phyloP scores from a whole-genome alignment of 1,284 basidiomycete species.

The Cystobasidium slooffiae region DNA sequence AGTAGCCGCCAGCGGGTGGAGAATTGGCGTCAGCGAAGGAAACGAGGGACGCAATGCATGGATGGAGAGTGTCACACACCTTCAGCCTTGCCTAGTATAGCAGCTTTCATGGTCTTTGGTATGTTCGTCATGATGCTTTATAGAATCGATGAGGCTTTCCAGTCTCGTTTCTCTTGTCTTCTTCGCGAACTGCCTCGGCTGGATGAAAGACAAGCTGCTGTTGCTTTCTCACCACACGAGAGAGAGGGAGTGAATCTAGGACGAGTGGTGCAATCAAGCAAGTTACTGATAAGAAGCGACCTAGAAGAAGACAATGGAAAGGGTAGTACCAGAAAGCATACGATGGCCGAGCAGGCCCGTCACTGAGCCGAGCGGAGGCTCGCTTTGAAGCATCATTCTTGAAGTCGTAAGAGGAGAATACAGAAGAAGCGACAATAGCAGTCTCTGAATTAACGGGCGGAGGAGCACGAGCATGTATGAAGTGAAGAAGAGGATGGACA shows the following conservation, averaged over 20 bases:
- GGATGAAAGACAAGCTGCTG: neutral
- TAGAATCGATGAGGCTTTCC: neutral
- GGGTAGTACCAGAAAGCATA: too few species aligned
- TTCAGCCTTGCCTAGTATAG: constrained; percentile 44
- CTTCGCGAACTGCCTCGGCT: neutral
- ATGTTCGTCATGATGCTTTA: constrained; percentile 7
- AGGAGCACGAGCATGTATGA: too few species aligned
- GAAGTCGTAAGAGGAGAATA: too few species aligned
- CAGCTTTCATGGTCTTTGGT: constrained; percentile 41
- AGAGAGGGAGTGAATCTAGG: neutral
- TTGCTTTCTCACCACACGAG: neutral
- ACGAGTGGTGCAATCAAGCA: neutral
- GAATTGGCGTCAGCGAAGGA: neutral
- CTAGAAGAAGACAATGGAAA: too few species aligned
- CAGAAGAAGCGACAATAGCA: too few species aligned
- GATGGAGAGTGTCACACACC: neutral
- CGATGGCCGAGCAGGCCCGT: too few species aligned
- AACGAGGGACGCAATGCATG: neutral
- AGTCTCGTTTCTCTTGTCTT: neutral
- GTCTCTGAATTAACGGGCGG: too few species aligned
- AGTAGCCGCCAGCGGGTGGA: constrained; percentile 6
- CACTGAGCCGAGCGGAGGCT: too few species aligned
- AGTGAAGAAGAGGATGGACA: too few species aligned
- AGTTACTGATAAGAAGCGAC: too few species aligned
- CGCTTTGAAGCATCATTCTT: too few species aligned